Evolutionary conservation across 2,329 filamentous ascomycete species (phyloP), one percentile per base, ranked within the genome.

Genomic region (Hypoxylon sp.): DNA sequence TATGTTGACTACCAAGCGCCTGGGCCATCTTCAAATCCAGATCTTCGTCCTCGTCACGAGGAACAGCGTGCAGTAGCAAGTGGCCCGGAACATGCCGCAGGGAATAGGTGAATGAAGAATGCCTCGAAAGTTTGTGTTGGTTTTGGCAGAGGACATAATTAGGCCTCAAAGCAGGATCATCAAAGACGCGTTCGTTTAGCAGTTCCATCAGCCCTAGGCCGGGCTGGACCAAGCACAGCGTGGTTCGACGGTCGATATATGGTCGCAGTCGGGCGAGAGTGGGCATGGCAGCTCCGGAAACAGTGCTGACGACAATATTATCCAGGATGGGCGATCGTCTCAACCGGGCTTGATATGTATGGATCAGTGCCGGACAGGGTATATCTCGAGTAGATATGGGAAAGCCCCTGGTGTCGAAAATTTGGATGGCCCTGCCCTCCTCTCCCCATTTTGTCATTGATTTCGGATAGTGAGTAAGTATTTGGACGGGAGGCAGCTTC

Each of bases 161-260:
- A 2, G 95, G 95, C 21, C 90, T 83, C 0, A 77, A 79, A 0
- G 75, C 72, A 0, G 83, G 79, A 59, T 93, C 83, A 0, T 84
- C 81, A 65, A 97, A 97, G 23, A 96, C 73, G 9, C 82, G 74
- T 27, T 81, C 75, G 67, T 91, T 92, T 35, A 97, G 81, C 45
- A 87, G 83, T 45, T 98, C 92, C n/a, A 92, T 80, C 1, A 92
- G 78, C 0, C 95, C 94, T 74, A 98, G 84, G 1, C 93, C 92
- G 61, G 94, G 90, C 54, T 92, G 89, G 53, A 96, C 73, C 52
- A 96, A 83, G 57, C 90, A 86, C 6, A 97, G 82, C 0, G 91
- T 90, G 1, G 89, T 91, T 23, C 85, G 77, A 2, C 82, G 78
- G 38, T 83, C 81, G n/a, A 73, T 70, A 41, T 59, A 62, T 29